These are phyloP conservation scores for Pogostemon cablin DNA, from an alignment of 257 asterid genomes.

Conservation along the genomic window DNA sequence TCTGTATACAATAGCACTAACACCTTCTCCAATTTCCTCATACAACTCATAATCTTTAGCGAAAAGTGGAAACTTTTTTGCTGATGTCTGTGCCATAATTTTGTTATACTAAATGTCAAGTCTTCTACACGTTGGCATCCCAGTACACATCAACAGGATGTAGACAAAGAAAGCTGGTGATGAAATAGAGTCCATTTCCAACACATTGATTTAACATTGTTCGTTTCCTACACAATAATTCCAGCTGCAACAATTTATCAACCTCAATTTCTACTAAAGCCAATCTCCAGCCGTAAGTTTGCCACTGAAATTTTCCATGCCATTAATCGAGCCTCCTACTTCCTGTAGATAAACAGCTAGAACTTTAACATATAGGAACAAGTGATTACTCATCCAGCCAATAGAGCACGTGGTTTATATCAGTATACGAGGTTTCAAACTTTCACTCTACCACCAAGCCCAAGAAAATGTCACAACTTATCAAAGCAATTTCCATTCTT, in stretches of 20 bases:
- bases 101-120: slow-evolving; percentile 42
- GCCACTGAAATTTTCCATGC: slow-evolving; percentile 11
- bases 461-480: not conserved
- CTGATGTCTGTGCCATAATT: slow-evolving; percentile 51
- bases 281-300: slow-evolving; percentile 10
- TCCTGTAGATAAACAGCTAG: slow-evolving; percentile 15
- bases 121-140: slow-evolving; percentile 36
- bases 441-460: not conserved
- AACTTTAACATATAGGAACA: slow-evolving; percentile 15
- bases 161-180: slow-evolving; percentile 32
- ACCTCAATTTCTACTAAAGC: slow-evolving; percentile 12
- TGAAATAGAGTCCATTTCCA: slow-evolving; percentile 38
- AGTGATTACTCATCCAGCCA: slow-evolving; percentile 27
- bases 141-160: slow-evolving; percentile 35
- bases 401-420: not conserved
- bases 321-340: slow-evolving; percentile 23
- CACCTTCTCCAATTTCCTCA: slow-evolving; percentile 98
- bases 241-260: slow-evolving; percentile 36
- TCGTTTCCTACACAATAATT: slow-evolving; percentile 30
- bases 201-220: slow-evolving; percentile 42
- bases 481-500: not conserved
- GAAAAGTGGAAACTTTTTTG: slow-evolving; percentile 67
- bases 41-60: slow-evolving; percentile 68
- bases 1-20: slow-evolving; percentile 84
- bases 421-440: not conserved